phyloP scores from a whole-genome alignment of 495 filamentous ascomycete species.

The Endocarpon pusillum region DNA sequence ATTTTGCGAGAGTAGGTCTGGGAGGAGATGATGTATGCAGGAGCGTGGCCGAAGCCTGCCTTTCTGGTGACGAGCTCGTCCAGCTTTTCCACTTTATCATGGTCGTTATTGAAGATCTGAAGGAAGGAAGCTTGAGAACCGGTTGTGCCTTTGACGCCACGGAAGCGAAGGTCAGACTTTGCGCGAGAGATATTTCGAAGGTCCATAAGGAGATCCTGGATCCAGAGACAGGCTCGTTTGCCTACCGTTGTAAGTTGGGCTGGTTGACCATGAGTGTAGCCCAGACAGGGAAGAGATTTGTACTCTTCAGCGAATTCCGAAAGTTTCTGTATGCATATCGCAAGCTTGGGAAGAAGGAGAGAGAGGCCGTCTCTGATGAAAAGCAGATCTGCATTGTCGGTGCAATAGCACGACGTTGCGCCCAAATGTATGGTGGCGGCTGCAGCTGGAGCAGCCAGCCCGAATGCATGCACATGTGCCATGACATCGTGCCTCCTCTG shows the following conservation, averaged over 20 bases:
- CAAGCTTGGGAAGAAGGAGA: constrained; percentile 69
- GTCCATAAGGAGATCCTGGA: constrained; percentile 78
- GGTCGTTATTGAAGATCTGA: constrained; percentile 50
- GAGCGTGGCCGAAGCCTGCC: constrained; percentile 56
- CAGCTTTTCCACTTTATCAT: constrained; percentile 58
- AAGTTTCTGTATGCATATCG: constrained; percentile 69
- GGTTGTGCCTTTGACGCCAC: constrained; percentile 68
- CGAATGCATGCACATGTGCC: constrained; percentile 60
- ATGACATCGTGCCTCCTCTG: constrained; percentile 54
- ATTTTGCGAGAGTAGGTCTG: constrained; percentile 81
- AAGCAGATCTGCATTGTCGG: constrained; percentile 48
- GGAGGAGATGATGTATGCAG: constrained; percentile 53
- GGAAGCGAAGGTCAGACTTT: constrained; percentile 59
- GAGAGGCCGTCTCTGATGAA: constrained; percentile 60
- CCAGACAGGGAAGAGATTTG: constrained; percentile 46
- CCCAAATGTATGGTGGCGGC: constrained; percentile 80
- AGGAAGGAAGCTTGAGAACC: constrained; percentile 71
- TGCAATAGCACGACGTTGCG: constrained; percentile 30
- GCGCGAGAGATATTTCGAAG: constrained; percentile 64
- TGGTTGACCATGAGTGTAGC: constrained; percentile 77
- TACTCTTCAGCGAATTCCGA: constrained; percentile 57
- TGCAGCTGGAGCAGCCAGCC: constrained; percentile 57
- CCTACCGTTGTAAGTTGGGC: constrained; percentile 75
- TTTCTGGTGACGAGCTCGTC: constrained; percentile 64
- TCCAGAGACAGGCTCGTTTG: constrained; percentile 64